phyloP scores from a whole-genome alignment of 139 green algal genomes.

The Parachlorella kessleri region DNA sequence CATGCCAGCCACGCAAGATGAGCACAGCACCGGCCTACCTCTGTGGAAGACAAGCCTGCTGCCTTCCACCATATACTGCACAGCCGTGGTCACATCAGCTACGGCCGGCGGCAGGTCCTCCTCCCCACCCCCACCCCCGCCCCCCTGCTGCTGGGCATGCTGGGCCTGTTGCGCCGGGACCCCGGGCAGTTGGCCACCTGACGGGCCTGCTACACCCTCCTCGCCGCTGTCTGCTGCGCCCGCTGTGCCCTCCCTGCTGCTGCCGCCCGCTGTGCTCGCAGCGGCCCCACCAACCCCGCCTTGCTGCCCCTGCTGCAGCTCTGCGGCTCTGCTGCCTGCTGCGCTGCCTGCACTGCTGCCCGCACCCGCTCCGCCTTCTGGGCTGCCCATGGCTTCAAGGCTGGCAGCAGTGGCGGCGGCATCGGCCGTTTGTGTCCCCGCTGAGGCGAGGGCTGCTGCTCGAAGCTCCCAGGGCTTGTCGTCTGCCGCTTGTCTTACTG shows the following conservation, averaged over 20 bases:
- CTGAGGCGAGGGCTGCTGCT: neutral
- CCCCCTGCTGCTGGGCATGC: neutral
- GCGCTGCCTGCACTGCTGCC: neutral
- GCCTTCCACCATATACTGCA: conserved; percentile 49
- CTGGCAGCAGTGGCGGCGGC: neutral
- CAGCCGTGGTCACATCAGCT: conserved; percentile 54
- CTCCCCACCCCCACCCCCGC: conserved; percentile 1
- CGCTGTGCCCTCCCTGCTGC: neutral
- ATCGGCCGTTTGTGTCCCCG: no score
- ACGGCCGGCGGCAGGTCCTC: conserved; percentile 22
- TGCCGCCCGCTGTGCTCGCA: neutral
- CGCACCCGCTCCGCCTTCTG: conserved; percentile 5
- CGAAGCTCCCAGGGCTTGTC: neutral
- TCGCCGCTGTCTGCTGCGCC: neutral
- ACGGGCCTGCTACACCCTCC: no score
- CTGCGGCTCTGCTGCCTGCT: neutral
- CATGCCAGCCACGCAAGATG: no score
- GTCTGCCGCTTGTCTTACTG: conserved; percentile 16
- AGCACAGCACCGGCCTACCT: neutral
- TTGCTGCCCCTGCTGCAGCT: neutral
- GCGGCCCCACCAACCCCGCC: neutral
- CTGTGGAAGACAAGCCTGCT: conserved; percentile 29
- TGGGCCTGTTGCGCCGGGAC: neutral
- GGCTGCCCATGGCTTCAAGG: neutral
- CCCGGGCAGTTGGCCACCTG: no score